Conservation (phyloP, 352 stramenopile species). For the Pelagophyceae sp. region DNA sequence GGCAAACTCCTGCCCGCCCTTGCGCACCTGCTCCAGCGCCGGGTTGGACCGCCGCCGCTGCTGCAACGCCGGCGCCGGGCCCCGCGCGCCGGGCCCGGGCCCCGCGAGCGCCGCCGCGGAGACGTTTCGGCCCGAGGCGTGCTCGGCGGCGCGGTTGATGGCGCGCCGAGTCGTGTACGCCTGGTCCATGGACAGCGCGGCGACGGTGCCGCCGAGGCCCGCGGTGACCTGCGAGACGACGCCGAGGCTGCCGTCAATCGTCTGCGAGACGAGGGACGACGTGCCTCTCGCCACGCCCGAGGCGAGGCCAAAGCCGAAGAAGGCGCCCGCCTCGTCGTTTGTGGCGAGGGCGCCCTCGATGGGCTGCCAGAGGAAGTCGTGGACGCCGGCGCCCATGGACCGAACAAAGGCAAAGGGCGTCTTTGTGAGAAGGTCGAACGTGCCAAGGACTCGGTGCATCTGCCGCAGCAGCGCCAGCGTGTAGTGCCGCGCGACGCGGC, state of each 20-base stretch:
- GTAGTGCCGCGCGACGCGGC: slow-evolving; percentile 6
- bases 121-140: not conserved
- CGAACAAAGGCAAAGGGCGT: not conserved
- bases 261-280: not conserved
- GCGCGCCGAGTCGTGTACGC: not conserved
- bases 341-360: not conserved
- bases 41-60: not conserved
- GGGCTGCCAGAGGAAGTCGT: slow-evolving; percentile 5
- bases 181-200: slow-evolving; percentile 8
- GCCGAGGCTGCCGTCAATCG: not conserved
- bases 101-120: not conserved
- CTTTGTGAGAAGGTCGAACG: not conserved
- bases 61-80: too few species aligned
- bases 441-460: slow-evolving; percentile 1
- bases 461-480: not conserved
- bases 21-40: not conserved
- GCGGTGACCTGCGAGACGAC: slow-evolving; percentile 3
- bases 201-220: not conserved
- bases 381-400: not conserved
- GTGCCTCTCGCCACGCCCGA: slow-evolving; percentile 6
- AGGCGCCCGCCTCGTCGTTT: not conserved
- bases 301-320: not conserved
- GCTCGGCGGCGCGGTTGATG: not conserved
- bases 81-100: not conserved
- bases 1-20: not conserved